Evolutionary conservation across 306 rosid species (phyloP), one percentile per base, ranked within the genome.

Genomic region (Vicia sativa): DNA sequence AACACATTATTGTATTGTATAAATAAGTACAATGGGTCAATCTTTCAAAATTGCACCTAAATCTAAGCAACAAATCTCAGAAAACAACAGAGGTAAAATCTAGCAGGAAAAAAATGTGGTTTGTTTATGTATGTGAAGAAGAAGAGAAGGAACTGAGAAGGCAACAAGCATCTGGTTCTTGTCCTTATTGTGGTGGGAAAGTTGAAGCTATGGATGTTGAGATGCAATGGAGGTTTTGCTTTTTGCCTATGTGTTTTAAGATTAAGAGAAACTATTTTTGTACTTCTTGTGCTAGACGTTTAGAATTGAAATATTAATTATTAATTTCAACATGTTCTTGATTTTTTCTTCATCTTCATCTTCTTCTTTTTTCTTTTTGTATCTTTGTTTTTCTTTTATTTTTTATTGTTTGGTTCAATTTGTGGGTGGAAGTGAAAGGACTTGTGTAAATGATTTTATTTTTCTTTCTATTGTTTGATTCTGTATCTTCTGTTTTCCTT

Each of bases 161-260:
- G 56, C 96, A 86, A 74, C 59, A 73, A 64, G 98, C 93, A 0
- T 84, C 91, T 0, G 98, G 98, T 29, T 80, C 85, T 0, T 92
- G 96, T 65, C 98, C 98, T 55, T 55, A 78, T 67, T 92, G 98
- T 59, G 76, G 68, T 2, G 96, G 96, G 13, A 90, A 92, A 54
- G 98, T 92, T 28, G 81, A 87, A 67, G 96, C 91, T 43, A 64
- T 80, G 73, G 98, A 92, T 71, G 91, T 90, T 7, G 91, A 90
- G 75, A 75, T 77, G 21, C 80, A 73, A 45, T 80, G 96, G 87
- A 85, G 70, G 18, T 71, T 86, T 41, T 87, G 93, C 49, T 85
- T 85, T 60, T 82, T 92, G 23, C 96, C 96, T 38, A 69, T 92
- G 82, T 92, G 96, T 74, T 82, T 86, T 79, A 86, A 86, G 79